A percentile compares a stretch with the other conserved stretches of the same genome.
Conservation (phyloP, 2,329 filamentous ascomycete species). For the Pyricularia pennisetigena region DNA sequence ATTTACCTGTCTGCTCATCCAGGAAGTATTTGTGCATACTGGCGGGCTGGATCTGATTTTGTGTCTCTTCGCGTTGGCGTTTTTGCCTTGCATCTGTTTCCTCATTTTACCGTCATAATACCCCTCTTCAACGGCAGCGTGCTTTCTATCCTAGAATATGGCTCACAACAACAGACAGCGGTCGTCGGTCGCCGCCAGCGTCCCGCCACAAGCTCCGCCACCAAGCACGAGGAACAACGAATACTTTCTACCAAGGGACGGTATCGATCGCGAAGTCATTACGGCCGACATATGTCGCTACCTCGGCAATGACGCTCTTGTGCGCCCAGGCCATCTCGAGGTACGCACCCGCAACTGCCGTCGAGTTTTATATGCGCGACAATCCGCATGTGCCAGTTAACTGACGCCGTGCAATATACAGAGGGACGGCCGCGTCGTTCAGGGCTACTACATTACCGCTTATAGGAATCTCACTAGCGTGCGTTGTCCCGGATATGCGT, state of each 20-base stretch:
- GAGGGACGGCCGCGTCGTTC: constrained; percentile 44
- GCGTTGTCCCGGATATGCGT: constrained; percentile 24
- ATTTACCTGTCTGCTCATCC: not conserved
- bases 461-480: constrained; percentile 73
- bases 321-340: constrained; percentile 52
- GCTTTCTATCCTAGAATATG: not conserved
- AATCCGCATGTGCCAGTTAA: constrained; percentile 9
- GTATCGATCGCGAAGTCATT: constrained; percentile 76
- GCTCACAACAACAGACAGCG: not conserved
- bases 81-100: not conserved
- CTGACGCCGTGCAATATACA: constrained; percentile 3
- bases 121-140: not conserved
- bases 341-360: not conserved
- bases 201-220: constrained; percentile 2
- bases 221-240: constrained; percentile 45
- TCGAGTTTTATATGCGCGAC: constrained; percentile 44
- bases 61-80: not conserved
- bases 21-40: not conserved
- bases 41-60: not conserved
- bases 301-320: constrained; percentile 71
- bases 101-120: not conserved
- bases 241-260: constrained; percentile 71
- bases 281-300: constrained; percentile 79
- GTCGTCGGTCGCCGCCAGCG: not conserved
- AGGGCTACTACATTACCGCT: constrained; percentile 69